These are phyloP conservation scores for Magnusiomyces sp. DNA, from an alignment of 1,139 yeast species.

Conservation along the genomic window DNA sequence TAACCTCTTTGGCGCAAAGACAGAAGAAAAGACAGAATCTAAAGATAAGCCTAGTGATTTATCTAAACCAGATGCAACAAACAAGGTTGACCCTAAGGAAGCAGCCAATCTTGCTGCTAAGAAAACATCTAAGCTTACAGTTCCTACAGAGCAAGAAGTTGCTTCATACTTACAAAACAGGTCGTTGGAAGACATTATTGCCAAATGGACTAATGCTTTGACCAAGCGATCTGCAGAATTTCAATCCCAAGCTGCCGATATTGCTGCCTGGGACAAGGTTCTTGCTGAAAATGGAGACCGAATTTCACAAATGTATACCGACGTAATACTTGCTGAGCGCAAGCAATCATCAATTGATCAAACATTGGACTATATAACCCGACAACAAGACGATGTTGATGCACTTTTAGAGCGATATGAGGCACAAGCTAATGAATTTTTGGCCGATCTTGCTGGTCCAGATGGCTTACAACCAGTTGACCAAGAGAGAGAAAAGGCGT, in stretches of 20 bases:
- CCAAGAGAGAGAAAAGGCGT: slow-evolving; percentile 84
- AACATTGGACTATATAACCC: slow-evolving; percentile 72
- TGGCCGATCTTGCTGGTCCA: slow-evolving; percentile 27
- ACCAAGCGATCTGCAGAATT: slow-evolving; percentile 66
- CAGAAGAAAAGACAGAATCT: slow-evolving; percentile 9
- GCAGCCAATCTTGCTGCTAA: slow-evolving; percentile 1
- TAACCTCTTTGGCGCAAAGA: slow-evolving; percentile 27
- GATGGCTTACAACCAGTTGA: slow-evolving; percentile 46
- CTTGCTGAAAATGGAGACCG: slow-evolving; percentile 81
- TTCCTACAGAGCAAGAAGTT: slow-evolving; percentile 28
- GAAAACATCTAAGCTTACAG: slow-evolving; percentile 34
- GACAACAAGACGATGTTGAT: slow-evolving; percentile 89
- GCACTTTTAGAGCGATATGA: slow-evolving; percentile 76
- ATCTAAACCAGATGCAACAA: slow-evolving; percentile 2
- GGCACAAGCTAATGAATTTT: slow-evolving; percentile 57
- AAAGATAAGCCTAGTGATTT: neutral
- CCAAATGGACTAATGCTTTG: slow-evolving; percentile 87
- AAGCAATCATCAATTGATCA: slow-evolving; percentile 82
- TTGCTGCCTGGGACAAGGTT: slow-evolving; percentile 78
- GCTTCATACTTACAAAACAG: slow-evolving; percentile 81
- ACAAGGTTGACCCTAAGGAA: slow-evolving; percentile 37
- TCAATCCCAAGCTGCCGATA: slow-evolving; percentile 64
- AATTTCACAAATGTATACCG: slow-evolving; percentile 68
- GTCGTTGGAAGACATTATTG: slow-evolving; percentile 83
- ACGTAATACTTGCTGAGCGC: slow-evolving; percentile 75